These are phyloP conservation scores for Claviceps purpurea DNA, from an alignment of 2,329 filamentous ascomycete species.

Conservation along the genomic window DNA sequence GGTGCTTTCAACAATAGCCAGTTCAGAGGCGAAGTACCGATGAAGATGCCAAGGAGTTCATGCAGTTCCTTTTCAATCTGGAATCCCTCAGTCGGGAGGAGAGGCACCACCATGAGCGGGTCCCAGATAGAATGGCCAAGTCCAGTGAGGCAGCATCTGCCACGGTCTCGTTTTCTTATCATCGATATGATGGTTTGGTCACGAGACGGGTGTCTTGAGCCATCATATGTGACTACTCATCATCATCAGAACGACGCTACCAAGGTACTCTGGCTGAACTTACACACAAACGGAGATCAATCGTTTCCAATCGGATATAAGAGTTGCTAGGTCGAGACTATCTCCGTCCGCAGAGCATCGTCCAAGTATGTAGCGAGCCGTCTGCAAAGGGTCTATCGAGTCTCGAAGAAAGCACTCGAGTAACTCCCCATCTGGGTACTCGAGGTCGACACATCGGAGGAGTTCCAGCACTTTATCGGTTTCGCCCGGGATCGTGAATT, in stretches of 20 bases:
- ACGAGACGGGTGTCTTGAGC: neutral
- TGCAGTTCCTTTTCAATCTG: neutral
- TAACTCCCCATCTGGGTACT: conserved; percentile 5
- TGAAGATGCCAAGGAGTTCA: neutral
- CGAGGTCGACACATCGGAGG: neutral
- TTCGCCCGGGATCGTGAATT: neutral
- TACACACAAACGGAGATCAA: conserved; percentile 3
- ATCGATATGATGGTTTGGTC: neutral
- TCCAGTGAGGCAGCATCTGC: conserved; percentile 3
- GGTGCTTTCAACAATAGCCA: conserved; percentile 1
- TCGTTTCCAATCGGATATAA: conserved; percentile 3
- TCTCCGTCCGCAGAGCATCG: neutral
- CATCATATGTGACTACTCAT: neutral
- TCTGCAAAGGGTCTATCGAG: conserved; percentile 3
- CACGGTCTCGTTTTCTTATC: conserved; percentile 1
- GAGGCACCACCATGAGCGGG: neutral
- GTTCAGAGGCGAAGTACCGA: neutral
- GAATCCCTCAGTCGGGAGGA: neutral
- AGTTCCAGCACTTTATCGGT: neutral
- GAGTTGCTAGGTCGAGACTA: neutral
- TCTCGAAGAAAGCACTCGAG: conserved; percentile 4
- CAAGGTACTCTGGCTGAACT: neutral
- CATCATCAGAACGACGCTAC: neutral
- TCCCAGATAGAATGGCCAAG: conserved; percentile 2
- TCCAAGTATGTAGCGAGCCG: conserved; percentile 5